Evolutionary conservation across 129 eudicot species (phyloP), one percentile per base, ranked within the genome.

Genomic region (Pseudognaphalium luteoalbum): DNA sequence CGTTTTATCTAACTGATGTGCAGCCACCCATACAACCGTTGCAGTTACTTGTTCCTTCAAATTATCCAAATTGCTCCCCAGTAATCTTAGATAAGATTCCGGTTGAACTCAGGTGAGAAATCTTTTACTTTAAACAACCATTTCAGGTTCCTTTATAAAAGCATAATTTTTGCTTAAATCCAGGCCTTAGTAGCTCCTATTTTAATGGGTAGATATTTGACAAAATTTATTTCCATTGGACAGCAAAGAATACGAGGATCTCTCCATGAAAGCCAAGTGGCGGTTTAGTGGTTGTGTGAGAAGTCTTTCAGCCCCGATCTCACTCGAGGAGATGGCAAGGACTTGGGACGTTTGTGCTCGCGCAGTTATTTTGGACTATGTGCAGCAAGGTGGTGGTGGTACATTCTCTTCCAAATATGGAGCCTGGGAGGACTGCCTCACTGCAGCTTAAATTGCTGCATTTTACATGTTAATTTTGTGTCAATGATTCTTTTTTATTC

Each of bases 21-120:
- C 88, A 93, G 98, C 84, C 93, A 58, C 96, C 91, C n/a, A 93
- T 93, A 79, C 98, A 94, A 72, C 98, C 98, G 29, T 80, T 94
- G 56, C 79, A 89, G 60, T 82, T 94, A 87, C 90, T 88, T n/a
- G 85, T 94, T 67, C 98, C 98, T 52, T 83, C 77, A 41, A 87
- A 88, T 83, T 94, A 94, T 73, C 97, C 98, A 61, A 85, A 83
- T 84, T 88, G 90, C 81, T 87, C 97, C 41, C 98, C 97, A 11
- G 81, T 90, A 67, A 88, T 93, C 78, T 66, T 93, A 90, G 98
- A 93, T 83, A 90, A 88, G 89, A 87, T 90, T 74, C 97, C 96
- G 2, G 86, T 84, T 61, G 93, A 88, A 85, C 83, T 85, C 85
- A 82, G 98, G 98, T 90, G 72, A 75, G 77, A 41, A 67, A 20